phyloP scores from a whole-genome alignment of 1,284 basidiomycete species.

The Apiotrichum veenhuisii region DNA sequence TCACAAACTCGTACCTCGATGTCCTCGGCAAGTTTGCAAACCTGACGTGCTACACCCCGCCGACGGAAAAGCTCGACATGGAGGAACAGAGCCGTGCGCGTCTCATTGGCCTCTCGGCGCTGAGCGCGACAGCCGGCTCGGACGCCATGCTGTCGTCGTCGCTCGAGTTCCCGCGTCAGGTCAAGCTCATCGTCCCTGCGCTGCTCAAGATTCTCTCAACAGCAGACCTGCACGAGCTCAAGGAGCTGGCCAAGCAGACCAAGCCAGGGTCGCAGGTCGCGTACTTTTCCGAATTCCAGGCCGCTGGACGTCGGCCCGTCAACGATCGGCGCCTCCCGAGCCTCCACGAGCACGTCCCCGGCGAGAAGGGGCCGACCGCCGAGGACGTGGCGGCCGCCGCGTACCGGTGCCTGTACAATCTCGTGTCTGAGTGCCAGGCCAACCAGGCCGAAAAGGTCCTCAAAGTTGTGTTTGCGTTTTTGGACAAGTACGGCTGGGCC shows the following conservation, averaged over 20 bases:
- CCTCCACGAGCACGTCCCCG: constrained; percentile 78
- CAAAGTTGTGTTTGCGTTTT: constrained; percentile 63
- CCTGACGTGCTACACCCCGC: constrained; percentile 57
- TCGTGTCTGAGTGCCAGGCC: constrained; percentile 73
- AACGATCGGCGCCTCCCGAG: constrained; percentile 77
- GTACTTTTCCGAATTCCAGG: constrained; percentile 67
- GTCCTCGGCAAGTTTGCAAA: constrained; percentile 66
- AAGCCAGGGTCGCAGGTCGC: constrained; percentile 51
- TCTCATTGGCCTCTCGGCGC: constrained; percentile 76
- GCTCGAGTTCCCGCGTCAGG: constrained; percentile 70
- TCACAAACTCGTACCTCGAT: constrained; percentile 68
- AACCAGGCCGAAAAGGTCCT: constrained; percentile 66
- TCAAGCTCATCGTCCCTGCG: constrained; percentile 67
- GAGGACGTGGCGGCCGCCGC: constrained; percentile 71
- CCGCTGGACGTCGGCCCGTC: constrained; percentile 56
- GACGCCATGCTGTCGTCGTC: constrained; percentile 77
- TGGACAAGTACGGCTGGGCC: constrained; percentile 69
- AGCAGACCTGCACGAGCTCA: constrained; percentile 60
- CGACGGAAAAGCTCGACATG: constrained; percentile 27
- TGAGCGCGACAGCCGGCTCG: constrained; percentile 76
- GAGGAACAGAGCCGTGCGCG: constrained; percentile 61
- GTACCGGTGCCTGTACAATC: constrained; percentile 66
- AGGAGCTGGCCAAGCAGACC: constrained; percentile 63
- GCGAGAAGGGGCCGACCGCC: constrained; percentile 75
- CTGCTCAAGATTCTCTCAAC: constrained; percentile 68